Evolutionary conservation across 1,284 basidiomycete species (phyloP).

Genomic region (Exsudoporus floridanus): DNA sequence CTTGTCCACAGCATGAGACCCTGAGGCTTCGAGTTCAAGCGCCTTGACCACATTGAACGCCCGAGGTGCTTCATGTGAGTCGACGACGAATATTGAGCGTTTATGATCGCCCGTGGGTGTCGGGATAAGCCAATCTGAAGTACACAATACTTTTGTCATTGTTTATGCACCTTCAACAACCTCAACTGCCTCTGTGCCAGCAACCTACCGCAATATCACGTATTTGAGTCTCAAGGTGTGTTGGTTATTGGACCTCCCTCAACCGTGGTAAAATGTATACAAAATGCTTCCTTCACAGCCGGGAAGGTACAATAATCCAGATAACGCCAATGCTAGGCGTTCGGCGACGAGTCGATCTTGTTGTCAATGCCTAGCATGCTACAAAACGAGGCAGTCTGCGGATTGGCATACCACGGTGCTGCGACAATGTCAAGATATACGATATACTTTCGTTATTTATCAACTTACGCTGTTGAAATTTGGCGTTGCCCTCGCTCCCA

Average conservation of each 20-base stretch:
- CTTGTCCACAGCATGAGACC: not conserved
- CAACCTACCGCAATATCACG: not conserved
- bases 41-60: not conserved
- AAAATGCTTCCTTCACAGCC: not conserved
- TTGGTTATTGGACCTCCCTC: not conserved
- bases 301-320: not conserved
- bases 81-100: no score
- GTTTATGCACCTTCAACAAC: no score
- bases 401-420: constrained; percentile 62
- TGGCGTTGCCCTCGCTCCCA: constrained; percentile 39
- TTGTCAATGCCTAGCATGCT: constrained; percentile 78
- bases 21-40: not conserved
- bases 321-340: not conserved
- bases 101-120: no score
- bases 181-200: no score
- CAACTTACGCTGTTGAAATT: constrained; percentile 51
- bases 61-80: no score
- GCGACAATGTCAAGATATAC: constrained; percentile 1
- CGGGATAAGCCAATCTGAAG: no score
- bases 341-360: constrained; percentile 58
- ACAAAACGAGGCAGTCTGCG: constrained; percentile 89
- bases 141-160: no score
- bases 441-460: constrained; percentile 4
- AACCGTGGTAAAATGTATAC: not conserved
- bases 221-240: not conserved